phyloP scores from a whole-genome alignment of 805 yeast genomes.

The Wickerhamomyces tratensis region DNA sequence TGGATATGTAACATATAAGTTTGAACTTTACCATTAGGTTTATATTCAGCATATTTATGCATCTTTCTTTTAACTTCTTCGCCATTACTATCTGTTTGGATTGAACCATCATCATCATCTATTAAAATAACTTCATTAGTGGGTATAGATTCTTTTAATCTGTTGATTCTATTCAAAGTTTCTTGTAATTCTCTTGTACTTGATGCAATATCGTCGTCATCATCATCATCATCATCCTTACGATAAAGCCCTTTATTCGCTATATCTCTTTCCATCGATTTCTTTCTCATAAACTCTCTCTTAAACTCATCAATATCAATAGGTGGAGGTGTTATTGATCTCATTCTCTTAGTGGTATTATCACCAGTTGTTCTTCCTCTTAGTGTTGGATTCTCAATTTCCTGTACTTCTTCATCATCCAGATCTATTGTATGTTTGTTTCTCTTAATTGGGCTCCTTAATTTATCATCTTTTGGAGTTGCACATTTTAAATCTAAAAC shows the following conservation, averaged over 20 bases:
- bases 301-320: constrained; percentile 9
- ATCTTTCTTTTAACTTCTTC: background rate
- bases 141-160: no score
- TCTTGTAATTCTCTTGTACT: no score
- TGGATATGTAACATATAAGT: constrained; percentile 6
- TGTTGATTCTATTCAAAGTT: no score
- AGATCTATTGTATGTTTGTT: no score
- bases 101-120: no score
- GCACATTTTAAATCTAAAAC: background rate
- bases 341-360: background rate
- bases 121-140: no score
- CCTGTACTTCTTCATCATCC: background rate
- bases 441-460: background rate
- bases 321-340: constrained; percentile 10
- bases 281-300: background rate
- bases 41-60: background rate
- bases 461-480: background rate
- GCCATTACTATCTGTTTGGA: background rate
- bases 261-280: no score
- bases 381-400: background rate
- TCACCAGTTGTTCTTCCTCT: background rate
- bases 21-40: background rate
- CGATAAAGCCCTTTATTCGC: background rate
- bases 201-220: no score
- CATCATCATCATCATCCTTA: background rate